Evolutionary conservation across 23 red algal genomes (phyloP), one percentile per base, ranked within the genome.

Genomic region (Agarophyton chilense): DNA sequence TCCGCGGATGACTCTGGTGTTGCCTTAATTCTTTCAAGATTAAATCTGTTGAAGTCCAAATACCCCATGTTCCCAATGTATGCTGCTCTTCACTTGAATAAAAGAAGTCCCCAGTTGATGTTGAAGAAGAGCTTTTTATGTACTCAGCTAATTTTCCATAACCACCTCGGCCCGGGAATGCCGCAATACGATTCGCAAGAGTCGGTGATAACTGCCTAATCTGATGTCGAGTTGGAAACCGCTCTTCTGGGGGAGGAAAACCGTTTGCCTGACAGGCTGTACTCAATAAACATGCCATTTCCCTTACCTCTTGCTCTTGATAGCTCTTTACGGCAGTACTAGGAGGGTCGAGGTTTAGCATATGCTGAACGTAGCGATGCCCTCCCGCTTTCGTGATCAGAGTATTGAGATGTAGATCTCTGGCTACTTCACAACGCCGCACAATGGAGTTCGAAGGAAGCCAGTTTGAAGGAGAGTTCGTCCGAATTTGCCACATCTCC

Each of bases 401-500:
- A 45, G 28, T 34, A 52, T 52, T 52, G 35, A 78, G 51, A 19
- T 56, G 73, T 45, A 78, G 46, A 1, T 56, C 46, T 13, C 36
- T 52, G 45, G 73, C 73, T 54, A 78, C 51, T 51, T 78, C 73
- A 54, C 73, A 78, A 45, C 73, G 73, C 31, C 73, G 39, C 24
- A 52, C 31, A 19, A 54, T 5, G 8, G 73, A 78, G 18, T 54
- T 45, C 0, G 73, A 33, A 19, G 73, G 73, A 53, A 78, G 45
- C 64, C 64, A 70, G 34, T 36, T 70, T 40, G 64, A 42, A 40
- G 64, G 64, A 26, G 64, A 42, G 34, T 70, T 70, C 21, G 64
- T 70, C 6, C 64, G 64, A 70, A 36, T 40, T 26, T 70, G 64
- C 64, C 64, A 70, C 2, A 42, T 16, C 34, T 33, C 32, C 21